phyloP scores from a whole-genome alignment of 495 filamentous ascomycete species.

The Aspergillus conjunctus region DNA sequence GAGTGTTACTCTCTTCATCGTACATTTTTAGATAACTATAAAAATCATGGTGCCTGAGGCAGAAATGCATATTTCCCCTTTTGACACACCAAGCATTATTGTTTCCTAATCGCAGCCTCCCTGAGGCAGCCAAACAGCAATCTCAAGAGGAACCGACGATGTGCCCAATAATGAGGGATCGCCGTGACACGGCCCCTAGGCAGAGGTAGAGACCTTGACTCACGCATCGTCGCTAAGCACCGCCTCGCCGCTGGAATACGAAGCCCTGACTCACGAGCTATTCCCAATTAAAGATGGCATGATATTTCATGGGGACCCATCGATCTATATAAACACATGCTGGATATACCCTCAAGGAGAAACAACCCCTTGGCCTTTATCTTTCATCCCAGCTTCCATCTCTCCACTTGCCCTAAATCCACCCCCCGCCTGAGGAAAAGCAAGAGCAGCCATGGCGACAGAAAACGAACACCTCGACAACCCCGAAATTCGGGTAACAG shows the following conservation, averaged over 20 bases:
- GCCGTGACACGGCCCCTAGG: too few relatives aligned
- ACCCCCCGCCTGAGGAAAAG: background rate
- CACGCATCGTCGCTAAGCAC: background rate
- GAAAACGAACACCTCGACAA: background rate
- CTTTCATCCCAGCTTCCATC: background rate
- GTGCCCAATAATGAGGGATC: too few relatives aligned
- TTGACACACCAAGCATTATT: too few relatives aligned
- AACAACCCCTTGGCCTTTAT: background rate
- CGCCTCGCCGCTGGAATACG: background rate
- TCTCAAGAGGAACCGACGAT: too few relatives aligned
- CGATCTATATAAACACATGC: background rate
- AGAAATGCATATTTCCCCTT: too few relatives aligned
- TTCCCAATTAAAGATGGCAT: too few relatives aligned
- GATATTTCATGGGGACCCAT: background rate
- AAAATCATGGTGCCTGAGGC: too few relatives aligned
- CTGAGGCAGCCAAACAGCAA: too few relatives aligned
- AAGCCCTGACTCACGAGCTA: background rate
- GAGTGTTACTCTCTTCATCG: too few relatives aligned
- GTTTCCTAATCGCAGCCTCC: too few relatives aligned
- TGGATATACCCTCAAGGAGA: background rate
- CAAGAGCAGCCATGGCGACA: background rate
- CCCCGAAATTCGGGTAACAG: constrained; percentile 11
- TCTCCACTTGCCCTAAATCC: background rate
- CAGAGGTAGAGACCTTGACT: background rate
- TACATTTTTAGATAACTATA: too few relatives aligned